Evolutionary conservation across 2,329 filamentous ascomycete species (phyloP).

Genomic region (Huntiella bhutanensis): DNA sequence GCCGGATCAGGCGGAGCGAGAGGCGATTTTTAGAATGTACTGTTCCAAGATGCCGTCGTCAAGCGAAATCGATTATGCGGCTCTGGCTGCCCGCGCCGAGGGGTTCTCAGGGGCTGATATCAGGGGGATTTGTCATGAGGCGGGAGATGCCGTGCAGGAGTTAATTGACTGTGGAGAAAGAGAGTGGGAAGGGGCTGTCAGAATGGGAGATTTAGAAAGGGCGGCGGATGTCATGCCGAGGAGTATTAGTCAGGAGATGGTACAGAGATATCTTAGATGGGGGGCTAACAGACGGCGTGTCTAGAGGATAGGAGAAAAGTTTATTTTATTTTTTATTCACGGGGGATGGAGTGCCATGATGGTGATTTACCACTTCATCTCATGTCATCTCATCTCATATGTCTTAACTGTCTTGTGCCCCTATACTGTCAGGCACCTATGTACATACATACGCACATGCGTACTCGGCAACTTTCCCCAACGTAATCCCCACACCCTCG

Average conservation of each 20-base stretch:
- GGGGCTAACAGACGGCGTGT: conserved; percentile 8
- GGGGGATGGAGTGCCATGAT: not conserved
- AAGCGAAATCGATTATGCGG: conserved; percentile 43
- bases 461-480: too few relatives aligned
- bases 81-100: conserved; percentile 45
- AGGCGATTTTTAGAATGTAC: conserved; percentile 56
- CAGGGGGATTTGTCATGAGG: conserved; percentile 29
- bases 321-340: not conserved
- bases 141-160: conserved; percentile 25
- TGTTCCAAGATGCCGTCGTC: conserved; percentile 39
- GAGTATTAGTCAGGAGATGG: conserved; percentile 9
- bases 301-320: not conserved
- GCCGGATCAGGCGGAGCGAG: conserved; percentile 52
- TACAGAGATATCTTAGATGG: conserved; percentile 8
- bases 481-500: too few relatives aligned
- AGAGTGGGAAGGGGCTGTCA: conserved; percentile 7
- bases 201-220: conserved; percentile 6
- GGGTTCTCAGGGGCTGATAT: conserved; percentile 81
- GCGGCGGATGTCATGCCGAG: conserved; percentile 7
- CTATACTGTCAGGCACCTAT: too few relatives aligned
- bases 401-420: too few relatives aligned
- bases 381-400: too few relatives aligned
- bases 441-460: too few relatives aligned
- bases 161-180: conserved; percentile 10
- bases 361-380: not conserved